Base-by-base conservation (phyloP, 345 rosid genomes). In the Kandelia obovata region DNA sequence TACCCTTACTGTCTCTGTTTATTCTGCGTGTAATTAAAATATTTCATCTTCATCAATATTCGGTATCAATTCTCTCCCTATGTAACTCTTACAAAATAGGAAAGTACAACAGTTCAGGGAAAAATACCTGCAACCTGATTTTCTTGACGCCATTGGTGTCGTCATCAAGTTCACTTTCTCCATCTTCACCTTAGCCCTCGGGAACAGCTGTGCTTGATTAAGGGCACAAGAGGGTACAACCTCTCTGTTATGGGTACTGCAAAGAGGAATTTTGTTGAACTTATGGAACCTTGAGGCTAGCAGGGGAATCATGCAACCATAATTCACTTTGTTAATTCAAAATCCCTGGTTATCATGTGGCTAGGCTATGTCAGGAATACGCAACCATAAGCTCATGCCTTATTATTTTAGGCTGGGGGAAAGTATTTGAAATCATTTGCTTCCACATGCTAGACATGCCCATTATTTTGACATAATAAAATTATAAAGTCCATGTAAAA, bases 191-290 rank as follows among this genome's bases (percentile, higher is more conserved):
- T 58, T 85, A 79, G 61, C 85, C 92, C 0, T 66, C 61, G 5
- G 86, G 91, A 73, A 78, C 58, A 0, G 88, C 68, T 30, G 87
- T 65, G 75, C 73, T 74, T 27, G 90, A 85, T 58, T 90, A 83
- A 2, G 89, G 82, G 39, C 97, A 65, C 97, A 91, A 16, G 90
- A 80, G 69, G 88, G 95, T 65, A 89, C 96, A 46, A 89, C 82
- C 80, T 94, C 88, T 81, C 87, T 81, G 61, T 82, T 89, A 83
- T 86, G 86, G 39, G 96, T 67, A 74, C 94, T 91, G 88, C 65
- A 53, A 25, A 34, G 20, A 13, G 68, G 9, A 53, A 73, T 26
- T 53, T 16, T n/a, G 16, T 30, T 17, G 4, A 2, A 19, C 51
- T 61, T 34, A 61, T 9, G 11, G 6, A 78, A 6, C 10, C 35